These are phyloP conservation scores for Ramaria rubella DNA, from an alignment of 768 basidiomycete species.

Conservation along the genomic window DNA sequence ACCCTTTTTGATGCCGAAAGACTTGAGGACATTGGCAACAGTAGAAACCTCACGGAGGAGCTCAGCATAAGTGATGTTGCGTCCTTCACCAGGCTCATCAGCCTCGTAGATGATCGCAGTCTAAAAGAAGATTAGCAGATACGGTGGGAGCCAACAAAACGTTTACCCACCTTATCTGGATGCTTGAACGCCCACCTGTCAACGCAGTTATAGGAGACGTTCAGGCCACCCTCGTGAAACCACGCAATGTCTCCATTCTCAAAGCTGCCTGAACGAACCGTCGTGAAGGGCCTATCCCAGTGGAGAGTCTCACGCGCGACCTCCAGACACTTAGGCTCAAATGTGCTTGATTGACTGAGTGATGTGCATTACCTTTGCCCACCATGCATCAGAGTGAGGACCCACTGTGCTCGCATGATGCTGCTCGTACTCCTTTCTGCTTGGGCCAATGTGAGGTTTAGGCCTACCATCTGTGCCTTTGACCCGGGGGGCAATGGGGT, in stretches of 20 bases:
- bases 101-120: conserved; percentile 98
- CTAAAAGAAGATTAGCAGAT: conserved; percentile 29
- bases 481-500: conserved; percentile 75
- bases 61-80: conserved; percentile 72
- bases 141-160: neutral
- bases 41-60: conserved; percentile 85
- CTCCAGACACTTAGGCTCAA: conserved; percentile 17
- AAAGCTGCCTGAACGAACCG: conserved; percentile 78
- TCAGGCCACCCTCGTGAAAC: conserved; percentile 94
- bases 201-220: conserved; percentile 95
- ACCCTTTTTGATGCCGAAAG: conserved; percentile 87
- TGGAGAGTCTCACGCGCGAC: conserved; percentile 67
- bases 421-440: conserved; percentile 63
- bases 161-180: conserved; percentile 60
- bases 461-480: conserved; percentile 46
- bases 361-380: conserved; percentile 78
- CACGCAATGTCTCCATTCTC: conserved; percentile 82
- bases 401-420: conserved; percentile 71
- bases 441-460: conserved; percentile 73
- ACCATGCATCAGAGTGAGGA: conserved; percentile 76
- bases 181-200: conserved; percentile 92
- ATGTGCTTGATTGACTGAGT: too few species aligned
- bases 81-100: conserved; percentile 81
- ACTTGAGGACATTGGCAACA: conserved; percentile 87
- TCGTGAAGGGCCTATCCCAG: conserved; percentile 88